These are phyloP conservation scores for Vinca minor DNA, from an alignment of 257 asterid species.

Conservation along the genomic window DNA sequence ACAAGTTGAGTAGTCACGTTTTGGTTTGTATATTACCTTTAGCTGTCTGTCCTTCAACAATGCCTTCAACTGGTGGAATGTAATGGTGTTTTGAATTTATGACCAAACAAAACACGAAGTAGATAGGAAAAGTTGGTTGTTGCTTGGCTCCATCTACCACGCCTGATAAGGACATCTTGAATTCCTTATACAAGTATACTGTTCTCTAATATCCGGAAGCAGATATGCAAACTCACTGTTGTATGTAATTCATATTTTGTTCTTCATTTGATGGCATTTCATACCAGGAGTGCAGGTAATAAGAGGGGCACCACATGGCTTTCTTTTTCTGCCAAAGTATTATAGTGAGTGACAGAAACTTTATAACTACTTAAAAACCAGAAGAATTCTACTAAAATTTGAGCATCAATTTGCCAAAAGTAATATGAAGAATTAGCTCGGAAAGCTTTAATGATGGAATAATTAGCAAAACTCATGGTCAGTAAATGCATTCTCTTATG, in stretches of 20 bases:
- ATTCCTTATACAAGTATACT: neutral
- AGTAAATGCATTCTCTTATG: constrained; percentile 89
- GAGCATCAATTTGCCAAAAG: neutral
- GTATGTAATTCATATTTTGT: neutral
- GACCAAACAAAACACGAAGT: too few species aligned
- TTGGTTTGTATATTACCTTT: too few species aligned
- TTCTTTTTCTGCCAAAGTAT: neutral
- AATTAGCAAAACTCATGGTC: constrained; percentile 82
- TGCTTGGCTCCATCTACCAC: neutral
- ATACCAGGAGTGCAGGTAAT: neutral
- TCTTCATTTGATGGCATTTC: neutral
- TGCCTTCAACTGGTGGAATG: too few species aligned
- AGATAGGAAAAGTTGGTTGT: too few species aligned
- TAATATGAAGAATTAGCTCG: too few species aligned
- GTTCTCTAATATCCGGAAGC: neutral
- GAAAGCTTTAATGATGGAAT: constrained; percentile 65
- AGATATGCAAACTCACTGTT: neutral
- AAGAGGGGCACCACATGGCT: neutral
- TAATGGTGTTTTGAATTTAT: too few species aligned
- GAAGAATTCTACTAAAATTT: neutral
- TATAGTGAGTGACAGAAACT: neutral
- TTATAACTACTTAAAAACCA: neutral
- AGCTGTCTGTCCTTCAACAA: too few species aligned
- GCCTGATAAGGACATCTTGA: too few species aligned
- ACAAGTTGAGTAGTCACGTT: too few species aligned